Evolutionary conservation across 2,329 filamentous ascomycete genomes (phyloP).

Genomic region (Exophiala sp.): DNA sequence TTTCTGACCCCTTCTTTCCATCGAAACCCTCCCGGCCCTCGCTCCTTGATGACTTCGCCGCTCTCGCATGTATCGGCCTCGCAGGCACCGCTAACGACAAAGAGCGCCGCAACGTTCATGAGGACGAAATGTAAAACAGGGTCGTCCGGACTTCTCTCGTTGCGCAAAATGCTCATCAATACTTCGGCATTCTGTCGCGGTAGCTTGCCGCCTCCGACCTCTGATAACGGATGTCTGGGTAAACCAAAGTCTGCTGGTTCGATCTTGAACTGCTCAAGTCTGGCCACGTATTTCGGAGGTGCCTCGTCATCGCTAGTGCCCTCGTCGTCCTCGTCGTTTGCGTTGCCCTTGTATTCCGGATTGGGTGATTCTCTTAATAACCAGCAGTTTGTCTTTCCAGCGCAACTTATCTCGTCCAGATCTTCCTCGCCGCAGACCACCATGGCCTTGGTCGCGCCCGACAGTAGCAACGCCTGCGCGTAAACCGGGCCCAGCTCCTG

Average conservation of each 20-base stretch:
- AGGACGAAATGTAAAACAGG: slow-evolving; percentile 90
- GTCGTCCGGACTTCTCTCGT: slow-evolving; percentile 66
- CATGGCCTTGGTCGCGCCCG: slow-evolving; percentile 74
- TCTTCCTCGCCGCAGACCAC: slow-evolving; percentile 92
- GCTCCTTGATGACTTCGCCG: slow-evolving; percentile 70
- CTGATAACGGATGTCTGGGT: slow-evolving; percentile 62
- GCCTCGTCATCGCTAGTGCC: slow-evolving; percentile 39
- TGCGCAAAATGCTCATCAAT: slow-evolving; percentile 66
- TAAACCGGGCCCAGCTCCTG: slow-evolving; percentile 83
- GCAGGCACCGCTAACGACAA: slow-evolving; percentile 80
- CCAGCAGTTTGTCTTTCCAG: slow-evolving; percentile 86
- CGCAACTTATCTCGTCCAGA: slow-evolving; percentile 90
- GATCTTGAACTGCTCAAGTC: slow-evolving; percentile 70
- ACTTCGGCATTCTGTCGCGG: slow-evolving; percentile 84
- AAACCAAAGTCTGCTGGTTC: slow-evolving; percentile 84
- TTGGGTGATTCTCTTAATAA: slow-evolving; percentile 55
- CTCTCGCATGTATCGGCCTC: slow-evolving; percentile 79
- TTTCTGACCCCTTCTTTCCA: slow-evolving; percentile 94
- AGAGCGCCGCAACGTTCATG: slow-evolving; percentile 83
- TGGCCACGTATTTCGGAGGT: slow-evolving; percentile 41
- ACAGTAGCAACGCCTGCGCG: slow-evolving; percentile 71
- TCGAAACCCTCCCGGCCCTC: slow-evolving; percentile 75
- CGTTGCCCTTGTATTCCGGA: slow-evolving; percentile 36
- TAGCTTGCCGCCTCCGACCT: slow-evolving; percentile 77
- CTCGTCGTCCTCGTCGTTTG: slow-evolving; percentile 37